phyloP scores from a whole-genome alignment of 2,329 filamentous ascomycete species.

The Drechslerella coelobrocha region DNA sequence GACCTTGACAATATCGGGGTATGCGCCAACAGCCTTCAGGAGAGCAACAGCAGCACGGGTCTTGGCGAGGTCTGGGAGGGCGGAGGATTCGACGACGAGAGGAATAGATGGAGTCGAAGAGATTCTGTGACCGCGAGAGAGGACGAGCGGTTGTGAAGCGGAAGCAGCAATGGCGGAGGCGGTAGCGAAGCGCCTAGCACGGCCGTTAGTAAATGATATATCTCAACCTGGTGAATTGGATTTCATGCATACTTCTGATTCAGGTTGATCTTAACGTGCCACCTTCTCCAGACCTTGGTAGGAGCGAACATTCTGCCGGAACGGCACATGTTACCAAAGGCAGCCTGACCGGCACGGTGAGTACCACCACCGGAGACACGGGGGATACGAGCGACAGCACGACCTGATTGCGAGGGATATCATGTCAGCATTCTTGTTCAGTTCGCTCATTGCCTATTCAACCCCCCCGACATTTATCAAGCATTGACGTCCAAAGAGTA shows the following conservation, averaged over 20 bases:
- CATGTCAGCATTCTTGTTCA: slow-evolving; percentile 40
- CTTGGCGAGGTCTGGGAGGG: slow-evolving; percentile 85
- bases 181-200: slow-evolving; percentile 85
- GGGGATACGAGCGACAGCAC: slow-evolving; percentile 99
- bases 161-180: slow-evolving; percentile 97
- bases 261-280: slow-evolving; percentile 99
- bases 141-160: slow-evolving; percentile 88
- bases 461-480: slow-evolving; percentile 30
- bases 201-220: slow-evolving; percentile 24
- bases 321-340: slow-evolving; percentile 99
- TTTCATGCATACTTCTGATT: slow-evolving; percentile 79
- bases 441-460: slow-evolving; percentile 34
- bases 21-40: slow-evolving; percentile 88
- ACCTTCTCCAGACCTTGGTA: slow-evolving; percentile 99
- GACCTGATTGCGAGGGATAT: slow-evolving; percentile 67
- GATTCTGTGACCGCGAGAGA: slow-evolving; percentile 97
- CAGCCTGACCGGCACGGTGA: slow-evolving; percentile 99
- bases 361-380: slow-evolving; percentile 99
- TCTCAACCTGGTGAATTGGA: slow-evolving; percentile 24
- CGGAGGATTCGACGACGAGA: slow-evolving; percentile 89
- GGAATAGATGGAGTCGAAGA: slow-evolving; percentile 92
- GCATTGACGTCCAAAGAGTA: slow-evolving; percentile 52
- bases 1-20: slow-evolving; percentile 91
- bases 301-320: slow-evolving; percentile 99
- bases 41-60: slow-evolving; percentile 85